These are phyloP conservation scores for Rhodotorula taiwanensis DNA, from an alignment of 768 basidiomycete species.

Conservation along the genomic window DNA sequence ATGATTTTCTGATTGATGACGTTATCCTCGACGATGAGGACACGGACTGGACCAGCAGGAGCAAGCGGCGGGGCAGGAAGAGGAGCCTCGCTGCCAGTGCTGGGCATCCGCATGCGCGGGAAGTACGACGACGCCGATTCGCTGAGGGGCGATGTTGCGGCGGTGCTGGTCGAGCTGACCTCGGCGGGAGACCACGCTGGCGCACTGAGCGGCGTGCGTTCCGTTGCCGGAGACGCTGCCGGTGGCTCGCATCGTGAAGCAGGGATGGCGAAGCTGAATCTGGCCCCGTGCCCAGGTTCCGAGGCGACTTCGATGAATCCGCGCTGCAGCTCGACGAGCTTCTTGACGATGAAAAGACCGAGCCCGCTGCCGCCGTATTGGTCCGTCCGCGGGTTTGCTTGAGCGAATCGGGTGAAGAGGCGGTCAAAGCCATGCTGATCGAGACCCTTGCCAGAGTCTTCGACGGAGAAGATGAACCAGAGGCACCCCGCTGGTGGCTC, in stretches of 20 bases:
- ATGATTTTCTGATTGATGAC: constrained; percentile 31
- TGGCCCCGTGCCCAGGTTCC: no score
- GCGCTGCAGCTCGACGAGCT: constrained; percentile 30
- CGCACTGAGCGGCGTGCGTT: no score
- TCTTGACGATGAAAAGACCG: constrained; percentile 31
- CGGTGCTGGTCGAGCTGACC: no score
- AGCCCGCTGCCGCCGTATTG: constrained; percentile 26
- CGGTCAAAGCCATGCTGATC: constrained; percentile 5
- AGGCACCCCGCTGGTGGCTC: constrained; percentile 1
- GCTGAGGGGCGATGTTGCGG: no score
- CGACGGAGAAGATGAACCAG: constrained; percentile 18
- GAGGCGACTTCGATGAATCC: constrained; percentile 27
- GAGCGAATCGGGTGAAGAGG: constrained; percentile 26
- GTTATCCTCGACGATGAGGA: constrained; percentile 27
- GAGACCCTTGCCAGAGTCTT: constrained; percentile 21
- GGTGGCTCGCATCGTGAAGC: no score
- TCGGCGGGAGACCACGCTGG: no score
- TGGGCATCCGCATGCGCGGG: background rate
- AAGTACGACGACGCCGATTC: no score
- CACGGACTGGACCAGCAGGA: background rate
- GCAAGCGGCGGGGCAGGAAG: background rate
- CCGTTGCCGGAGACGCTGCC: no score
- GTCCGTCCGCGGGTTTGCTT: constrained; percentile 22
- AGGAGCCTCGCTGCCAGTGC: no score
- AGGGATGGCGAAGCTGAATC: background rate